These are phyloP conservation scores for Tephrocybe rancida DNA, from an alignment of 768 basidiomycete genomes.

Conservation along the genomic window DNA sequence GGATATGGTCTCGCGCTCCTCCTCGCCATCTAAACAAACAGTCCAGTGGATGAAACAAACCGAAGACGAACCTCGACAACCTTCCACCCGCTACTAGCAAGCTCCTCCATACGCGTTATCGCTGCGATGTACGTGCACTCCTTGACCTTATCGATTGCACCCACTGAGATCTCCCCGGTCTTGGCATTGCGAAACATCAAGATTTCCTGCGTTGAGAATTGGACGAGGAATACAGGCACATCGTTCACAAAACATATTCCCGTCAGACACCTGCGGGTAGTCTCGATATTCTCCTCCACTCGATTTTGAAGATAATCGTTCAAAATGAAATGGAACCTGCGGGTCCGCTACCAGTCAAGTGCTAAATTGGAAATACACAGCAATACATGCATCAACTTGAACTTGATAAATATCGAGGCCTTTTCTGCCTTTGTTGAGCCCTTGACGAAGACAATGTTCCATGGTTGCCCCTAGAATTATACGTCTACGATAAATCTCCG, in stretches of 20 bases:
- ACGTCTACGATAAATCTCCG: conserved; percentile 58
- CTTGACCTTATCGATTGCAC: conserved; percentile 89
- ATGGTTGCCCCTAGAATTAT: conserved; percentile 99
- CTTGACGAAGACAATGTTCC: conserved; percentile 90
- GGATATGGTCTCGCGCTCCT: conserved; percentile 49
- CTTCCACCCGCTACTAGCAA: conserved; percentile 97
- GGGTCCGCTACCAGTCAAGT: too few species aligned
- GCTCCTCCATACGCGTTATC: conserved; percentile 84
- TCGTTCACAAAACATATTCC: conserved; percentile 90
- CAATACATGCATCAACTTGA: conserved; percentile 84
- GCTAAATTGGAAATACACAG: conserved; percentile 10
- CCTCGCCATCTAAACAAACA: conserved; percentile 39
- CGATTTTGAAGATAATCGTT: too few species aligned
- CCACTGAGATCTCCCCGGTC: conserved; percentile 84
- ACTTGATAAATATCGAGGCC: conserved; percentile 97
- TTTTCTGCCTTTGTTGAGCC: conserved; percentile 89
- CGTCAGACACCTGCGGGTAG: conserved; percentile 66
- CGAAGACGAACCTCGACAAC: conserved; percentile 78
- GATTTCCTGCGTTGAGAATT: conserved; percentile 93
- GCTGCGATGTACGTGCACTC: conserved; percentile 93
- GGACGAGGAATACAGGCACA: conserved; percentile 87
- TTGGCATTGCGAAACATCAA: conserved; percentile 89
- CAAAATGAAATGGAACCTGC: too few species aligned
- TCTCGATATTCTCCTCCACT: too few species aligned
- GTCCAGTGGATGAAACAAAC: not conserved